These are phyloP conservation scores for Penicillium sp. DNA, from an alignment of 2,329 filamentous ascomycete genomes.

Conservation along the genomic window DNA sequence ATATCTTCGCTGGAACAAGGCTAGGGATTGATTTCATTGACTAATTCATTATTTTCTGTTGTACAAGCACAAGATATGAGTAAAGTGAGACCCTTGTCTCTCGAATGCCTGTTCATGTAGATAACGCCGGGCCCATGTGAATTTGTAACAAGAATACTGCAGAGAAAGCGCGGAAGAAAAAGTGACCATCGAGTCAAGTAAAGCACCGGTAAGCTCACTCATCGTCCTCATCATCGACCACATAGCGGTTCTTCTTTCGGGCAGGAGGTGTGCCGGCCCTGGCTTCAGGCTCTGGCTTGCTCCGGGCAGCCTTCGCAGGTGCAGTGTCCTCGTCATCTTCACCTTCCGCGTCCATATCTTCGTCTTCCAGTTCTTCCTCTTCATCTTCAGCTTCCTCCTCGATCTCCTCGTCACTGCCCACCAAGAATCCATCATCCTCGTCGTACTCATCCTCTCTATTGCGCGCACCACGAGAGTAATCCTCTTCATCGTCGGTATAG, in stretches of 20 bases:
- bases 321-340: constrained; percentile 38
- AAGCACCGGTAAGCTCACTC: constrained; percentile 29
- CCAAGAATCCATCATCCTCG: constrained; percentile 74
- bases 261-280: constrained; percentile 35
- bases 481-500: constrained; percentile 49
- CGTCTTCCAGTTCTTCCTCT: constrained; percentile 42
- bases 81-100: constrained; percentile 4
- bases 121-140: constrained; percentile 20
- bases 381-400: constrained; percentile 47
- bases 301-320: constrained; percentile 28
- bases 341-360: constrained; percentile 46
- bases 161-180: constrained; percentile 1
- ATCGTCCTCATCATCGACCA: constrained; percentile 50
- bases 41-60: constrained; percentile 23
- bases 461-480: constrained; percentile 43
- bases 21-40: constrained; percentile 11
- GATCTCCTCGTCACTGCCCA: constrained; percentile 48
- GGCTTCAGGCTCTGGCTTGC: constrained; percentile 24
- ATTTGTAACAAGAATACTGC: constrained; percentile 9
- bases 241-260: constrained; percentile 47
- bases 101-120: constrained; percentile 17
- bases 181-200: not conserved
- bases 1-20: constrained; percentile 1
- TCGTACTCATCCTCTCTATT: constrained; percentile 77
- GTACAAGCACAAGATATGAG: constrained; percentile 8